phyloP scores from a whole-genome alignment of 108 stramenopile genomes.

The Cylindrotheca fusiformis region DNA sequence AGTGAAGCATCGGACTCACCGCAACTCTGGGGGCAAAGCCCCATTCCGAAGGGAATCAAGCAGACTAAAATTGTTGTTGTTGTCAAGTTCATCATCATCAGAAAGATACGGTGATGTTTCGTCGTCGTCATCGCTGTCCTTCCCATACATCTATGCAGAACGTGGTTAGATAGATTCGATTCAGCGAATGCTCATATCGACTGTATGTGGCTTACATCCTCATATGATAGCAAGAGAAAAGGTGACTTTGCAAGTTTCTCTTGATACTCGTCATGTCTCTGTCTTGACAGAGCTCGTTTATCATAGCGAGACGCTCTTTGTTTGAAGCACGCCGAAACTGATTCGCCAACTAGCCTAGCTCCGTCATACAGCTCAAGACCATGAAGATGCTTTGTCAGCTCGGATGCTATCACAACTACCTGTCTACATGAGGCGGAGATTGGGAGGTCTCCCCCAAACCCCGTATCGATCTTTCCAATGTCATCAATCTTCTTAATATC shows the following conservation, averaged over 20 bases:
- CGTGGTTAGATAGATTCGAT: neutral
- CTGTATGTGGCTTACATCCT: slow-evolving; percentile 38
- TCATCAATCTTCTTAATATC: neutral
- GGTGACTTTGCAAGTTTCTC: slow-evolving; percentile 24
- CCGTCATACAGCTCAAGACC: slow-evolving; percentile 52
- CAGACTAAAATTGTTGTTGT: slow-evolving; percentile 21
- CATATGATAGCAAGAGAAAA: slow-evolving; percentile 46
- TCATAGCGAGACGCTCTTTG: slow-evolving; percentile 46
- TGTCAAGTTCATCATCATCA: slow-evolving; percentile 46
- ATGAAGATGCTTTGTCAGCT: slow-evolving; percentile 67
- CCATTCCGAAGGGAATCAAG: slow-evolving; percentile 51
- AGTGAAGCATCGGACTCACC: neutral
- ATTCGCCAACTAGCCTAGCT: slow-evolving; percentile 59
- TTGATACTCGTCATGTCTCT: slow-evolving; percentile 24
- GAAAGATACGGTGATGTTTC: slow-evolving; percentile 38
- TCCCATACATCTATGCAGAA: slow-evolving; percentile 10
- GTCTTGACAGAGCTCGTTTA: slow-evolving; percentile 9
- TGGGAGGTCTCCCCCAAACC: slow-evolving; percentile 27
- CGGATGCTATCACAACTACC: slow-evolving; percentile 63
- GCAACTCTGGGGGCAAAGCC: slow-evolving; percentile 60
- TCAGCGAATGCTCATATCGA: neutral
- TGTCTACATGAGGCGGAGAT: slow-evolving; percentile 64
- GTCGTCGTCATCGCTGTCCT: slow-evolving; percentile 39
- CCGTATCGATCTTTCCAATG: neutral
- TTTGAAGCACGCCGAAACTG: slow-evolving; percentile 63